Conservation (phyloP, 441 rosid genomes). For the Arabidopsis hybrid region DNA sequence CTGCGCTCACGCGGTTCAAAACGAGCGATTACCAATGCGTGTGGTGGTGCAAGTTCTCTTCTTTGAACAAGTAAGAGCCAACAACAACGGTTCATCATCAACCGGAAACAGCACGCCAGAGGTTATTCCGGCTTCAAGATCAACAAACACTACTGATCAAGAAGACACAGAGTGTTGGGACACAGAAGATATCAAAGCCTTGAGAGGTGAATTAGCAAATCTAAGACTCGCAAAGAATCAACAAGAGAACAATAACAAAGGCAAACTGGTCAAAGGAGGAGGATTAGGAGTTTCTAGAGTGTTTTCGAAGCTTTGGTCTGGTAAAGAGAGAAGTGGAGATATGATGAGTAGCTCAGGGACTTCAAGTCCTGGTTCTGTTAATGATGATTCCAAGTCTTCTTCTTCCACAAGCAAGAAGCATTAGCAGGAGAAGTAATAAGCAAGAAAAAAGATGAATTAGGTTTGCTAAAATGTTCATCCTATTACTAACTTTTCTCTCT, state of each 20-base stretch:
- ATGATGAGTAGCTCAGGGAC: conserved; percentile 69
- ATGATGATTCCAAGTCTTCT: conserved; percentile 59
- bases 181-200: conserved; percentile 62
- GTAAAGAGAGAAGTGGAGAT: conserved; percentile 64
- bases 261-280: conserved; percentile 57
- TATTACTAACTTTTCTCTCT: conserved; percentile 25
- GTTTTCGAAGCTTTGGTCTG: conserved; percentile 63
- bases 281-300: conserved; percentile 62
- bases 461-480: conserved; percentile 21
- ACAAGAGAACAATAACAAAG: conserved; percentile 42
- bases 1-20: conserved; percentile 69
- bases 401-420: conserved; percentile 63
- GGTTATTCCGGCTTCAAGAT: conserved; percentile 67
- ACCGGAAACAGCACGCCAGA: conserved; percentile 63
- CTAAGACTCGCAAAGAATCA: conserved; percentile 47
- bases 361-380: conserved; percentile 67
- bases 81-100: conserved; percentile 49
- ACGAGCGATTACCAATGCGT: conserved; percentile 70
- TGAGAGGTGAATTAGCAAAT: conserved; percentile 62
- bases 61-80: conserved; percentile 72
- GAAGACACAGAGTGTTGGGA: conserved; percentile 74
- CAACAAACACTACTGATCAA: conserved; percentile 44
- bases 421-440: conserved; percentile 33
- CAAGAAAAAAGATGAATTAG: conserved; percentile 11
- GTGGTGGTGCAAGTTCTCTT: conserved; percentile 78